Base-by-base conservation (phyloP, 2,329 filamentous ascomycete genomes). In the Akanthomyces uredinophilus region DNA sequence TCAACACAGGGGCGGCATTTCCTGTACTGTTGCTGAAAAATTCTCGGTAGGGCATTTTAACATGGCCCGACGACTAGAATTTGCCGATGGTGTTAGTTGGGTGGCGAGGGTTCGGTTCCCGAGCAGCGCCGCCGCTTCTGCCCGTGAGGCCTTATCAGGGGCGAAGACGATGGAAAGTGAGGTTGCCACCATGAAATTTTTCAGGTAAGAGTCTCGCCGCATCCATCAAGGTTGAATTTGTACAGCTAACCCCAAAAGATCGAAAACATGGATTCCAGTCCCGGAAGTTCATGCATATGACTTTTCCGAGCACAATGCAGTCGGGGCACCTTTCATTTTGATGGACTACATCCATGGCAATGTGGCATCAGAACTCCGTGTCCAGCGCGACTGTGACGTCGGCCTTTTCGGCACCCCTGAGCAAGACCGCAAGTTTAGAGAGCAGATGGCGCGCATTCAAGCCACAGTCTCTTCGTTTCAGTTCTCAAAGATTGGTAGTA, bases 371-470 rank as follows among this genome's bases (percentile, higher is more conserved):
- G 47, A 50, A n/a, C 27, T 50, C 1, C 47, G 47, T 29, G 16
- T 3, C 5, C 47, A 32, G 18, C 24, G 29, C 13, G 27, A 27
- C 24, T 50, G 14, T 10, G 27, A 27, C 13, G 5, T 1, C 16
- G 24, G 16, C 4, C 27, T 50, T 8, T 50, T 50, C 16, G 47
- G 47, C 27, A 58, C 18, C 14, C n/a, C 39, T 16, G 47, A 55
- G 44, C 61, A 60, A 43, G 61, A 63, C 20, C 24, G 22, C 20
- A 47, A 32, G 10, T 60, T 63, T 43, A 46, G 55, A 14, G 35
- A 37, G 41, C 44, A 63, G 27, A 54, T 63, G 55, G 61, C 61
- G 11, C 18, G 32, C 35, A 54, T 63, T 22, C 55, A 63, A 55
- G 61, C 44, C 29, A 37, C 27, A 5, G 14, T 55, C 5, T 10